Conservation (phyloP, 306 rosid species). For the Crotalaria pallida region DNA sequence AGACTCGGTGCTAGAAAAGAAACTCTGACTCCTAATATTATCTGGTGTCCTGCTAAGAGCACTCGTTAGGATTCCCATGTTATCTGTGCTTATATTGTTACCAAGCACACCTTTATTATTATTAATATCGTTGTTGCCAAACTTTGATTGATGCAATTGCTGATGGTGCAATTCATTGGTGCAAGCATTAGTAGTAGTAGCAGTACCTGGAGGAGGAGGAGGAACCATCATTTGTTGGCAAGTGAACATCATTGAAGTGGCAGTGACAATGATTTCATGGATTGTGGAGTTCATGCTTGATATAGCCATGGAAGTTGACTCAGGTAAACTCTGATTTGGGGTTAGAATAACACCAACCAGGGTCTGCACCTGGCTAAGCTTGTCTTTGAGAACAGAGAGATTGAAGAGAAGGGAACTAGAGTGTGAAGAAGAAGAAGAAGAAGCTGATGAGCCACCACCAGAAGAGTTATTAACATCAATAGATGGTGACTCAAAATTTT, state of each 20-base stretch:
- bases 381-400: conserved; percentile 68
- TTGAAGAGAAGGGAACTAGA: conserved; percentile 53
- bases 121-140: no score
- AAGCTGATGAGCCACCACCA: conserved; percentile 2
- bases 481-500: conserved; percentile 25
- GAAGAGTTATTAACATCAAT: conserved; percentile 27
- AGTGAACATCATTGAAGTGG: conserved; percentile 72
- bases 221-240: conserved; percentile 60
- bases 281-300: conserved; percentile 49
- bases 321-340: conserved; percentile 27
- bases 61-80: neutral
- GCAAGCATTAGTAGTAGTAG: neutral
- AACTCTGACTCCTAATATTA: conserved; percentile 19
- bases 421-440: conserved; percentile 12
- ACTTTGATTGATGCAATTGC: conserved; percentile 20
- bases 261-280: conserved; percentile 67
- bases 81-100: conserved; percentile 6
- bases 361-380: conserved; percentile 50
- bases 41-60: neutral
- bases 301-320: conserved; percentile 38
- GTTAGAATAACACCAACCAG: conserved; percentile 46
- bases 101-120: neutral
- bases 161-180: conserved; percentile 20
- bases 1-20: conserved; percentile 31
- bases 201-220: conserved; percentile 35